These are phyloP conservation scores for Phtheirospermum japonicum DNA, from an alignment of 257 asterid genomes.

Conservation along the genomic window DNA sequence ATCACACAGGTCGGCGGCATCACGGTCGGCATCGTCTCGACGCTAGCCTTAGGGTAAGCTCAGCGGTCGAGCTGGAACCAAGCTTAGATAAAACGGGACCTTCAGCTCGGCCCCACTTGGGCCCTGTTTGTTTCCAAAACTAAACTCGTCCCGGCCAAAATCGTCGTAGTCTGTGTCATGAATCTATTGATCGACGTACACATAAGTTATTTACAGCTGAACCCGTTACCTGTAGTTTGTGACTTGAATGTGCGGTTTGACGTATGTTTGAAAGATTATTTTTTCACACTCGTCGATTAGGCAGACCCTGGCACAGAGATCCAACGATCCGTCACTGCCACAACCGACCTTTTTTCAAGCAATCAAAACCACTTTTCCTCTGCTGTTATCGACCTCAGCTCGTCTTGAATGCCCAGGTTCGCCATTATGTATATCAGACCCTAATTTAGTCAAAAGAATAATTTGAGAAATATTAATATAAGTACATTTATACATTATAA, in stretches of 20 bases:
- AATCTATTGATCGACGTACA: slow-evolving; percentile 3
- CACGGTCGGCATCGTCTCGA: slow-evolving; percentile 38
- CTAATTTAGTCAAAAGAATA: slow-evolving; percentile 32
- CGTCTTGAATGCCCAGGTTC: slow-evolving; percentile 88
- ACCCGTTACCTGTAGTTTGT: slow-evolving; percentile 72
- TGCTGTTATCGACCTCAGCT: slow-evolving; percentile 55
- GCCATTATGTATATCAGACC: slow-evolving; percentile 47
- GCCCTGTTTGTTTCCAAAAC: slow-evolving; percentile 44
- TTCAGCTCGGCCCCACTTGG: slow-evolving; percentile 36
- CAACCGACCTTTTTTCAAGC: slow-evolving; percentile 97
- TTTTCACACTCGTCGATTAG: slow-evolving; percentile 68
- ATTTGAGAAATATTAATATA: neutral
- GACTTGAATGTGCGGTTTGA: slow-evolving; percentile 73
- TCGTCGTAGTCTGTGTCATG: slow-evolving; percentile 76
- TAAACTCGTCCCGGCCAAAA: slow-evolving; percentile 64
- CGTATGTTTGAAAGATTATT: slow-evolving; percentile 66
- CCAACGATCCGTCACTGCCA: no score
- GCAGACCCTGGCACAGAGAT: slow-evolving; percentile 87
- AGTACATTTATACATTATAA: no score
- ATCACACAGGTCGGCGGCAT: slow-evolving; percentile 77
- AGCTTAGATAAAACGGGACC: slow-evolving; percentile 78
- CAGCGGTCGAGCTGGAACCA: slow-evolving; percentile 80
- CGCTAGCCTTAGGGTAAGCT: slow-evolving; percentile 68
- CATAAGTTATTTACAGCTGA: no score
- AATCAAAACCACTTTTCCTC: slow-evolving; percentile 70